Evolutionary conservation across 257 asterid genomes (phyloP).

Genomic region (Solanum pennellii): DNA sequence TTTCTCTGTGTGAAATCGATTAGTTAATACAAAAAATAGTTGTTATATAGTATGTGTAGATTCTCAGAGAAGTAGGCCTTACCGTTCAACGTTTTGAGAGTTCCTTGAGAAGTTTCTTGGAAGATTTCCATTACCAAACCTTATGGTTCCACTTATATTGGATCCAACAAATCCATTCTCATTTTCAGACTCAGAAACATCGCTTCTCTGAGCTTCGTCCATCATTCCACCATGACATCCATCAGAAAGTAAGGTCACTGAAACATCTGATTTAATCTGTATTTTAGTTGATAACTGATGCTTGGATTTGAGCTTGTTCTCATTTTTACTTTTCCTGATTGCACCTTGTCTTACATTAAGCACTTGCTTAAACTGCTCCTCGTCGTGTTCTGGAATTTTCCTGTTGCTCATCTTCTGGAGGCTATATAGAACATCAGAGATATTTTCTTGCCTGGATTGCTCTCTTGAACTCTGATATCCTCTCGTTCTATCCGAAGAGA

Average conservation of each 20-base stretch:
- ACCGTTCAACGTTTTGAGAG: slow-evolving; percentile 85
- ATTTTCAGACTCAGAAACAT: slow-evolving; percentile 41
- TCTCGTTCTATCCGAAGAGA: slow-evolving; percentile 20
- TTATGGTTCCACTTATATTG: slow-evolving; percentile 21
- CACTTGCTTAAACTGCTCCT: slow-evolving; percentile 62
- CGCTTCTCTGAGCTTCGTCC: slow-evolving; percentile 36
- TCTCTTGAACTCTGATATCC: slow-evolving; percentile 27
- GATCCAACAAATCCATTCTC: slow-evolving; percentile 23
- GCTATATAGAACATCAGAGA: slow-evolving; percentile 41
- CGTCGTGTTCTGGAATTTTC: slow-evolving; percentile 48
- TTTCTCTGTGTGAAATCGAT: slow-evolving; percentile 31
- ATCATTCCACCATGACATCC: slow-evolving; percentile 13
- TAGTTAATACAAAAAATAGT: not conserved
- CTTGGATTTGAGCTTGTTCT: slow-evolving; percentile 43
- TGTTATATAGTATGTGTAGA: not conserved
- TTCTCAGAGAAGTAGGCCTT: not conserved
- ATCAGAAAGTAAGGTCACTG: slow-evolving; percentile 28
- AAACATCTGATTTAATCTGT: slow-evolving; percentile 26
- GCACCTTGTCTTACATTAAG: slow-evolving; percentile 60
- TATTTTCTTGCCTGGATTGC: slow-evolving; percentile 21
- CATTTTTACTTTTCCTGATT: slow-evolving; percentile 45
- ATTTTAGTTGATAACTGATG: slow-evolving; percentile 37
- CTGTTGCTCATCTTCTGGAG: slow-evolving; percentile 38
- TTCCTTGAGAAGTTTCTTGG: slow-evolving; percentile 41
- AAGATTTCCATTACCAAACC: slow-evolving; percentile 39